Evolutionary conservation across 2,329 filamentous ascomycete species (phyloP), one percentile per base, ranked within the genome.

Genomic region (Aureobasidium melanogenum): DNA sequence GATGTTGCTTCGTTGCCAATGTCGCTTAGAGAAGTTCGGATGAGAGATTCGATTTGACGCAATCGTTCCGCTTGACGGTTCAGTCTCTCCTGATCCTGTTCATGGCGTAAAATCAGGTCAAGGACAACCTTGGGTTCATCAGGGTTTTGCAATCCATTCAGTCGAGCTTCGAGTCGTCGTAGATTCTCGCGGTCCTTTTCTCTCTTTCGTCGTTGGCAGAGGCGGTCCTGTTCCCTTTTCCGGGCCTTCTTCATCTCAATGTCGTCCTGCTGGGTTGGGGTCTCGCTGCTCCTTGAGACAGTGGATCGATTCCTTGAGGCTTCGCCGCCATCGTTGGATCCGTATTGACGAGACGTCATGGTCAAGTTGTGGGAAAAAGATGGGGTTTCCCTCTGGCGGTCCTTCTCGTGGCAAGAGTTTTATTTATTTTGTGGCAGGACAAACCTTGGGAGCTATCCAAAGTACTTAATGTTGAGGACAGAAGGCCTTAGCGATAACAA

Each of bases 141-240:
- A 7, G 48, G 38, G 24, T 61, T 61, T 26, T 61, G 59, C 17
- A 61, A n/a, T 47, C 59, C 59, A 32, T 54, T 61, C 17, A 61
- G 30, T 61, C 59, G 47, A 36, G 59, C 59, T 50, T 61, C 59
- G 48, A 61, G 59, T 36, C 59, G 59, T 39, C 59, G 59, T 19
- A 61, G 50, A 24, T 61, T 61, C 6, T 61, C 59, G 48, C 59
- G 59, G 59, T 61, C 59, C 50, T 61, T 61, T 55, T 61, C 59
- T 52, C 59, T 38, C 48, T 61, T 61, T 17, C 59, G 48, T 22
- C 59, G 48, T 10, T 61, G 59, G 47, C 59, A 61, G 17, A 61
- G 47, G n/a, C 59, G 59, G 41, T 61, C 59, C 24, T 61, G 59
- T 24, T 61, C 59, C 12, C 59, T 28, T 14, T 61, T 61, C 15